Conservation (phyloP, 495 filamentous ascomycete genomes). For the Podospora anserina region DNA sequence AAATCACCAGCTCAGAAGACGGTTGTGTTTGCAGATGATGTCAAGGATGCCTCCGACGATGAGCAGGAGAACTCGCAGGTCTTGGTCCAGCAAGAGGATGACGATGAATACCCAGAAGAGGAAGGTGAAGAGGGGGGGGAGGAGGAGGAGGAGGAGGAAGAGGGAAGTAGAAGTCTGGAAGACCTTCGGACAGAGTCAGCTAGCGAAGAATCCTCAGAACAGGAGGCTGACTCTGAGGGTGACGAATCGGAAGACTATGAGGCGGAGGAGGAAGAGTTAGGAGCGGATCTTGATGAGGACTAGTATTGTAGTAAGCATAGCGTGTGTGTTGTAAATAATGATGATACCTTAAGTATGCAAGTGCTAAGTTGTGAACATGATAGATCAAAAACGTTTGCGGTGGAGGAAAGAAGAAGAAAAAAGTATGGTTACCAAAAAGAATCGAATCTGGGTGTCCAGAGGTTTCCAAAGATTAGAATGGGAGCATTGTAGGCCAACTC, state of each 20-base stretch:
- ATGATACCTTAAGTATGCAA: not conserved
- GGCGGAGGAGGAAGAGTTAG: slow-evolving; percentile 44
- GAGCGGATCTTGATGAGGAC: slow-evolving; percentile 33
- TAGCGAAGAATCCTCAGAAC: slow-evolving; percentile 15
- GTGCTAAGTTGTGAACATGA: not conserved
- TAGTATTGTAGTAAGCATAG: slow-evolving; percentile 10
- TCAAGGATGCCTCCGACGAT: slow-evolving; percentile 24
- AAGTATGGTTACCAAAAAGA: slow-evolving; percentile 22
- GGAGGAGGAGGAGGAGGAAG: slow-evolving; percentile 21
- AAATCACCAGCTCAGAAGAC: slow-evolving; percentile 56
- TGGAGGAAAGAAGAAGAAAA: slow-evolving; percentile 14
- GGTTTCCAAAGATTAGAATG: slow-evolving; percentile 36
- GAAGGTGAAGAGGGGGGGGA: slow-evolving; percentile 22
- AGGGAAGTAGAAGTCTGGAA: not conserved
- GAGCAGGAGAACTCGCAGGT: slow-evolving; percentile 13
- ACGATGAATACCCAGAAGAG: not conserved
- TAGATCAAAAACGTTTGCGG: too few species aligned
- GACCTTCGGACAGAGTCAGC: slow-evolving; percentile 6
- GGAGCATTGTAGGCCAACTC: slow-evolving; percentile 39
- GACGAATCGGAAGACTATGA: slow-evolving; percentile 45
- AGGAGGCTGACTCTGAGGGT: slow-evolving; percentile 22
- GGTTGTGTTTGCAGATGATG: slow-evolving; percentile 67
- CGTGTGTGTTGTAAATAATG: not conserved
- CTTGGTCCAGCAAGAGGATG: slow-evolving; percentile 14
- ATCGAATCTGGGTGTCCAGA: slow-evolving; percentile 35